phyloP scores from a whole-genome alignment of 805 yeast species.

The Barnettozyma sp. region DNA sequence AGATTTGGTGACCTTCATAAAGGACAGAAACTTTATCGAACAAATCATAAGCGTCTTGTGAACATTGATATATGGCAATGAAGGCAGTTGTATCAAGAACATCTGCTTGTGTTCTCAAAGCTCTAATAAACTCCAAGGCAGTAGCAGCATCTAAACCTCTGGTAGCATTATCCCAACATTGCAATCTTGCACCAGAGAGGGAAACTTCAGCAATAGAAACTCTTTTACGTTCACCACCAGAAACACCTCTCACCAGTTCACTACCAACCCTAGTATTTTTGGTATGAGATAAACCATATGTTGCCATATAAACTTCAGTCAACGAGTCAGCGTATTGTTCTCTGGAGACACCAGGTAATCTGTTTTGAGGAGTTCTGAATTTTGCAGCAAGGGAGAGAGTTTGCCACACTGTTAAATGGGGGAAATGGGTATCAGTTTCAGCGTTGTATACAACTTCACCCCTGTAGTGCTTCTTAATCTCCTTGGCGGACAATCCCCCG shows the following conservation, averaged over 20 bases:
- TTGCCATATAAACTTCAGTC: conserved; percentile 44
- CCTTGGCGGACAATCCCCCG: too few species aligned
- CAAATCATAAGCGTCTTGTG: conserved; percentile 55
- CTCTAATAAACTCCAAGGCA: conserved; percentile 46
- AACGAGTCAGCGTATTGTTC: conserved; percentile 47
- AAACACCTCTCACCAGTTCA: conserved; percentile 57
- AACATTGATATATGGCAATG: conserved; percentile 66
- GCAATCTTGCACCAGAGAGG: conserved; percentile 37
- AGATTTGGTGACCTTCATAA: conserved; percentile 56
- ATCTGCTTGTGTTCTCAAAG: conserved; percentile 43
- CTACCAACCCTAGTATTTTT: conserved; percentile 57
- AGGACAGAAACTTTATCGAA: conserved; percentile 59
- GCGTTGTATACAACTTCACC: too few species aligned
- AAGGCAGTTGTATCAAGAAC: conserved; percentile 44
- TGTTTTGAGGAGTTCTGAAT: conserved; percentile 54
- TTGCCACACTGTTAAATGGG: conserved; percentile 60
- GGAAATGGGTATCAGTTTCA: conserved; percentile 62
- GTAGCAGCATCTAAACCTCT: conserved; percentile 57
- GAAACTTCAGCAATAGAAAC: conserved; percentile 59
- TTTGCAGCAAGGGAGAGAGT: conserved; percentile 57
- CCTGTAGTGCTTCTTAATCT: too few species aligned
- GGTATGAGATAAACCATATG: conserved; percentile 44
- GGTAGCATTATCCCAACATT: conserved; percentile 51
- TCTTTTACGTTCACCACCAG: conserved; percentile 69
- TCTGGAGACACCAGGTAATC: conserved; percentile 49